Conservation (phyloP, 805 yeast species). For the Sugiyamaella valdiviana region DNA sequence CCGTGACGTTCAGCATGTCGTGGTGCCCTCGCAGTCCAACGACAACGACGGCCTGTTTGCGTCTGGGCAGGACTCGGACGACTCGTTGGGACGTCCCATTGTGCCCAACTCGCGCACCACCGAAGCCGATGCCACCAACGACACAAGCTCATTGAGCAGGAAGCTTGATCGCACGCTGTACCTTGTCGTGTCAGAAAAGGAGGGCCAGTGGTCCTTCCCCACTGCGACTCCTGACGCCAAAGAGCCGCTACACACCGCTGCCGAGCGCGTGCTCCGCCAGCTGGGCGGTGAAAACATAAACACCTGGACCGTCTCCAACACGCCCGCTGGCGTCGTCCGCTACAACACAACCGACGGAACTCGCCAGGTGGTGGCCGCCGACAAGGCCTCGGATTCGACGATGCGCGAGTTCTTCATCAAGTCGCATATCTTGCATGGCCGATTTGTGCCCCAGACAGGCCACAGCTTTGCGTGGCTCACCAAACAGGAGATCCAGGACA, state of each 20-base stretch:
- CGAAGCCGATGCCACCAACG: conserved; percentile 62
- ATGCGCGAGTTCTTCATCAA: conserved; percentile 67
- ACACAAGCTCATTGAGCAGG: conserved; percentile 68
- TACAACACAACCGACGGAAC: conserved; percentile 22
- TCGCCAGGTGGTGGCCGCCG: conserved; percentile 19
- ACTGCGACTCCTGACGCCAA: conserved; percentile 44
- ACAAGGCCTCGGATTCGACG: conserved; percentile 20
- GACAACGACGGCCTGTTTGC: conserved; percentile 17
- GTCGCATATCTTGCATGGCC: conserved; percentile 84
- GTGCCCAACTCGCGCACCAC: conserved; percentile 66
- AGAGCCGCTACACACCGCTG: conserved; percentile 60
- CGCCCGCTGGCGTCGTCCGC: conserved; percentile 70
- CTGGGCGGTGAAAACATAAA: conserved; percentile 73
- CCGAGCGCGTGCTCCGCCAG: conserved; percentile 63
- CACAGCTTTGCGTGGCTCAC: conserved; percentile 75
- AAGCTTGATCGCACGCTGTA: conserved; percentile 73
- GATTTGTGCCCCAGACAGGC: conserved; percentile 44
- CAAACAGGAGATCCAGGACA: conserved; percentile 62
- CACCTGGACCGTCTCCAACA: conserved; percentile 85
- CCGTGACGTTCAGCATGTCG: conserved; percentile 67
- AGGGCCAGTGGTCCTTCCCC: conserved; percentile 69
- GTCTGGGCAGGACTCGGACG: conserved; percentile 32
- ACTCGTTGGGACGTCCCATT: conserved; percentile 62
- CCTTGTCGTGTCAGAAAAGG: conserved; percentile 47
- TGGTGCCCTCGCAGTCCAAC: conserved; percentile 58